These are phyloP conservation scores for Geotrichum reessii DNA, from an alignment of 1,139 yeast species.

Conservation along the genomic window DNA sequence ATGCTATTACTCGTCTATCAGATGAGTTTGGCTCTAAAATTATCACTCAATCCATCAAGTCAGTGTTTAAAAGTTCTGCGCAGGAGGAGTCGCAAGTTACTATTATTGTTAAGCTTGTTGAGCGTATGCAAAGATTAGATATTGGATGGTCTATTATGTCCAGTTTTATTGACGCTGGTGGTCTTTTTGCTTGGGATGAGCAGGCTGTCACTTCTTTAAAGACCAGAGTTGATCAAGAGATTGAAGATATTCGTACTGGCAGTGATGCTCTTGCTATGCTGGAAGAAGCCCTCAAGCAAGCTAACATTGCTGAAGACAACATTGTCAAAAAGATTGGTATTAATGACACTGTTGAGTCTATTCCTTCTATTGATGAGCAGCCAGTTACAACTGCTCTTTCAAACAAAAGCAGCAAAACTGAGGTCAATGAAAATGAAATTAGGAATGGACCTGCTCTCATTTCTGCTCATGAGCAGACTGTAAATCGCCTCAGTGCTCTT, in stretches of 20 bases:
- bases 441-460: slow-evolving; percentile 14
- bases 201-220: slow-evolving; percentile 45
- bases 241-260: slow-evolving; percentile 47
- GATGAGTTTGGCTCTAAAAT: slow-evolving; percentile 47
- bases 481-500: slow-evolving; percentile 22
- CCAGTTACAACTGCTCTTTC: slow-evolving; percentile 5
- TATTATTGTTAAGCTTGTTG: slow-evolving; percentile 40
- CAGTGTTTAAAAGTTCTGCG: slow-evolving; percentile 16
- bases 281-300: slow-evolving; percentile 44
- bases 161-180: slow-evolving; percentile 65
- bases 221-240: slow-evolving; percentile 43
- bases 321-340: slow-evolving; percentile 17
- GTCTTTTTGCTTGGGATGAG: slow-evolving; percentile 58
- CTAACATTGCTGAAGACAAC: slow-evolving; percentile 27
- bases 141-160: slow-evolving; percentile 58
- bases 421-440: slow-evolving; percentile 24
- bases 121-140: slow-evolving; percentile 40
- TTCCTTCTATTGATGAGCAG: slow-evolving; percentile 12
- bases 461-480: slow-evolving; percentile 25
- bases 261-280: slow-evolving; percentile 52
- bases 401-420: slow-evolving; percentile 22
- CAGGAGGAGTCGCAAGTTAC: slow-evolving; percentile 19
- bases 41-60: slow-evolving; percentile 27
- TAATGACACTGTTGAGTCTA: slow-evolving; percentile 9
- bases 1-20: slow-evolving; percentile 58